These are phyloP conservation scores for Claviceps spartinae DNA, from an alignment of 2,329 filamentous ascomycete species.

Conservation along the genomic window DNA sequence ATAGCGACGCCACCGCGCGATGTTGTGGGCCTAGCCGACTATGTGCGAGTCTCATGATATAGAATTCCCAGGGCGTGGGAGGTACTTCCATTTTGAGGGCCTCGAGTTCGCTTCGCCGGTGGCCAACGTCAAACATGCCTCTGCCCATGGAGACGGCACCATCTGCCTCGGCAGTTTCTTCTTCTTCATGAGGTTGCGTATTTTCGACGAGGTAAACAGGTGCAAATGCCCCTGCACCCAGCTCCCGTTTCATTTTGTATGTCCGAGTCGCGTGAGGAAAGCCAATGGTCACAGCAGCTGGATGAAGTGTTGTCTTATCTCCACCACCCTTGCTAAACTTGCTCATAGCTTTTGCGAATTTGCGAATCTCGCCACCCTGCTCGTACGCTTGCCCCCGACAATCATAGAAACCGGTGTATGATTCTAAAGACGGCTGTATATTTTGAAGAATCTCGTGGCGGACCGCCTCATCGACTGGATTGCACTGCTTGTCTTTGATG, in stretches of 20 bases:
- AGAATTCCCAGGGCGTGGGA: constrained; percentile 86
- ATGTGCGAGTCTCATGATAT: constrained; percentile 79
- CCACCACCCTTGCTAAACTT: constrained; percentile 43
- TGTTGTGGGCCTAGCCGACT: constrained; percentile 57
- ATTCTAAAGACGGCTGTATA: constrained; percentile 56
- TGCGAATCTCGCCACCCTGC: constrained; percentile 63
- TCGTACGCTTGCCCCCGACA: constrained; percentile 50
- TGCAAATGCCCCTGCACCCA: constrained; percentile 88
- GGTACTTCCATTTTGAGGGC: constrained; percentile 92
- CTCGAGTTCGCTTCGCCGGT: constrained; percentile 49
- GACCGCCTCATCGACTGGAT: constrained; percentile 69
- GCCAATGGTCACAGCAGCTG: constrained; percentile 49
- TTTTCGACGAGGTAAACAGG: constrained; percentile 87
- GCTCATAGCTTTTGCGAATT: constrained; percentile 55
- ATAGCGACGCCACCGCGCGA: constrained; percentile 63
- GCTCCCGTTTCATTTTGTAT: constrained; percentile 71
- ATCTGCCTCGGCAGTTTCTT: constrained; percentile 28
- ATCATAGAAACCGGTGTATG: constrained; percentile 70
- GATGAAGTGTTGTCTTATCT: constrained; percentile 47
- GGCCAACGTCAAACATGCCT: constrained; percentile 41
- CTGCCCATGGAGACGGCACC: constrained; percentile 42
- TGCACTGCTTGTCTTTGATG: constrained; percentile 73
- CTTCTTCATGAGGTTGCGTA: constrained; percentile 34
- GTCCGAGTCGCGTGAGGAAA: constrained; percentile 51
- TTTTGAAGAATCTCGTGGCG: constrained; percentile 62